Evolutionary conservation across 1,139 yeast species (phyloP).

Genomic region (Pichia sp.): DNA sequence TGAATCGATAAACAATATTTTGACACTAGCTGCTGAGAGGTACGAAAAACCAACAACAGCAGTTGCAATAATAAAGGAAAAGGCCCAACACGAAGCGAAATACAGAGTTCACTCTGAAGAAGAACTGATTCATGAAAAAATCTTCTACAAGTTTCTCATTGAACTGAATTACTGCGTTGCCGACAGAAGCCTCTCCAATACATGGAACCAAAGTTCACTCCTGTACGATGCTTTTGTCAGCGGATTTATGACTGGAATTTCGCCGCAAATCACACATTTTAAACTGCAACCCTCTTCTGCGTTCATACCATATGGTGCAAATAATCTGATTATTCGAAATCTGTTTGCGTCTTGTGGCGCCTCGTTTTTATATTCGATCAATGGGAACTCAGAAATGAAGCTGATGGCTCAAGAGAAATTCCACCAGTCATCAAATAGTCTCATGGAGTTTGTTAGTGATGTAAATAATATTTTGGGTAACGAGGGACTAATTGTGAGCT

Average conservation of each 20-base stretch:
- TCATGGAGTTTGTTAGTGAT: conserved; percentile 11
- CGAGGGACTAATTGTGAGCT: conserved; percentile 20
- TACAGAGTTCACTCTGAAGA: neutral
- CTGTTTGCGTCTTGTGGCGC: conserved; percentile 34
- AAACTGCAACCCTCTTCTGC: conserved; percentile 32
- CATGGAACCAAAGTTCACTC: conserved; percentile 7
- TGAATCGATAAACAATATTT: neutral
- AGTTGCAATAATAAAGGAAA: neutral
- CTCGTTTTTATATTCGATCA: conserved; percentile 15
- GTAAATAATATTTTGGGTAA: conserved; percentile 9
- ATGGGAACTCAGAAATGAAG: conserved; percentile 2
- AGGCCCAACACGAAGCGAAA: neutral
- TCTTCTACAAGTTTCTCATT: neutral
- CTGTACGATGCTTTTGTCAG: conserved; percentile 29
- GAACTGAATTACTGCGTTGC: neutral
- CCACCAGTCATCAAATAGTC: conserved; percentile 9
- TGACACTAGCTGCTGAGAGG: neutral
- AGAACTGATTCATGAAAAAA: neutral
- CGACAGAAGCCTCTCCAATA: neutral
- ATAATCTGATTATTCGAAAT: conserved; percentile 25
- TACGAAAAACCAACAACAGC: neutral
- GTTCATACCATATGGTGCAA: conserved; percentile 25
- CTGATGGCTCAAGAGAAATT: conserved; percentile 3
- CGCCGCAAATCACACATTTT: conserved; percentile 36
- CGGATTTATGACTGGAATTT: conserved; percentile 32